A percentile compares a stretch with the other conserved stretches of the same genome.
These are phyloP conservation scores for Bertia moriformis DNA, from an alignment of 2,329 filamentous ascomycete species.

Conservation along the genomic window DNA sequence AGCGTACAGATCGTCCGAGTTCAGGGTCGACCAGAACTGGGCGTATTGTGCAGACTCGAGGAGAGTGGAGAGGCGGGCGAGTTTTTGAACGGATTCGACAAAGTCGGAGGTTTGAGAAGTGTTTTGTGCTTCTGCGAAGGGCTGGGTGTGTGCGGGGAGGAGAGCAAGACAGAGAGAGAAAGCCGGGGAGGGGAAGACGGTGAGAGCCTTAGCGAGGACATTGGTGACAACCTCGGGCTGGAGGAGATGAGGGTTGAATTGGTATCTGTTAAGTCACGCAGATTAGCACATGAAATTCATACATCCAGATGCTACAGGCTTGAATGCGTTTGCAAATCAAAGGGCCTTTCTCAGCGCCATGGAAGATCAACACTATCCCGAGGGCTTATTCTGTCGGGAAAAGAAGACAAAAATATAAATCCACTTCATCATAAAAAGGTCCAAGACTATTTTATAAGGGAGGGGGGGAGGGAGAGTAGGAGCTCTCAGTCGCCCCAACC, in stretches of 20 bases:
- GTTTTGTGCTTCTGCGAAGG: background rate
- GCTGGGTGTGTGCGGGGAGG: slow-evolving; percentile 48
- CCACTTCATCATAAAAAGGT: too few species aligned
- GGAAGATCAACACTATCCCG: too few species aligned
- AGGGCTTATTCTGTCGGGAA: too few species aligned
- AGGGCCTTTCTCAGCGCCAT: too few species aligned
- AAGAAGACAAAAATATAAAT: too few species aligned
- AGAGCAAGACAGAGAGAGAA: slow-evolving; percentile 61
- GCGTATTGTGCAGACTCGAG: slow-evolving; percentile 84
- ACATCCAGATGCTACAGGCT: too few species aligned
- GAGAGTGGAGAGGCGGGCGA: slow-evolving; percentile 55
- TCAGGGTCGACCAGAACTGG: slow-evolving; percentile 82
- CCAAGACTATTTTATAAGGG: too few species aligned
- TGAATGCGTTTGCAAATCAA: too few species aligned
- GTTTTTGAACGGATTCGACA: slow-evolving; percentile 27
- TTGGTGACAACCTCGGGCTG: slow-evolving; percentile 65
- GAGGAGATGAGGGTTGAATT: slow-evolving; percentile 67
- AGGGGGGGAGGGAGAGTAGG: too few species aligned
- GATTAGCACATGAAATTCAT: too few species aligned
- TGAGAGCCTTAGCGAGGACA: slow-evolving; percentile 64
- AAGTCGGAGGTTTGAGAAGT: background rate
- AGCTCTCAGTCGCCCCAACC: too few species aligned
- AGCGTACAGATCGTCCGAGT: slow-evolving; percentile 88
- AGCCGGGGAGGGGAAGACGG: slow-evolving; percentile 61
- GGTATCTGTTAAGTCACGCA: slow-evolving; percentile 49